Evolutionary conservation across 805 yeast species (phyloP).

Genomic region (Wickerhamia fluorescens): DNA sequence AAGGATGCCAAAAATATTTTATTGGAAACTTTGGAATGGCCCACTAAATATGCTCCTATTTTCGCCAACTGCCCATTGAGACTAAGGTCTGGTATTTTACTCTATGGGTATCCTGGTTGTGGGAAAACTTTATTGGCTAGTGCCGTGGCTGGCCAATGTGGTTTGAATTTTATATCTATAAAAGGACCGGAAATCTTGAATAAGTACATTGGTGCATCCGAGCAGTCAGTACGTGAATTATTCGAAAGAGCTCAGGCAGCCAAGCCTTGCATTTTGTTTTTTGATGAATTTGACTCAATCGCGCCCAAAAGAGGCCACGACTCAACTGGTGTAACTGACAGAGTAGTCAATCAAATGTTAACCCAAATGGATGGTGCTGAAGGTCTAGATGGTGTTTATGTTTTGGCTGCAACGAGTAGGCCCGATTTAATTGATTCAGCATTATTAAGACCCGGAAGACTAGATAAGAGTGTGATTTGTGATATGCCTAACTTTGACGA

Average conservation of each 20-base stretch:
- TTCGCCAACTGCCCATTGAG: slow-evolving; percentile 83
- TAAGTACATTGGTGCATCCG: slow-evolving; percentile 95
- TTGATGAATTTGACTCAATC: slow-evolving; percentile 94
- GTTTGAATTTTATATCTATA: slow-evolving; percentile 84
- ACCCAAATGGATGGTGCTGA: slow-evolving; percentile 99
- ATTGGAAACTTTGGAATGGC: slow-evolving; percentile 93
- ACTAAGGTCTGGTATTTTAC: slow-evolving; percentile 78
- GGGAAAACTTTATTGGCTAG: slow-evolving; percentile 92
- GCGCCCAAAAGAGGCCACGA: slow-evolving; percentile 98
- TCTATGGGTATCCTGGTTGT: slow-evolving; percentile 97
- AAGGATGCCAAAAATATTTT: slow-evolving; percentile 65
- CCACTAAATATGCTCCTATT: slow-evolving; percentile 93
- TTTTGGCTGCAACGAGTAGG: slow-evolving; percentile 90
- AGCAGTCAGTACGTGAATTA: slow-evolving; percentile 86
- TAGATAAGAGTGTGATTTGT: slow-evolving; percentile 88
- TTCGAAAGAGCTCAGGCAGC: slow-evolving; percentile 94
- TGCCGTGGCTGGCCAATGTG: slow-evolving; percentile 91
- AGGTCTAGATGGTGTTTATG: slow-evolving; percentile 94
- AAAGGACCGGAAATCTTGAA: slow-evolving; percentile 95
- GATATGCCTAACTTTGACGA: slow-evolving; percentile 73
- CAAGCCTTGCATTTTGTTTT: slow-evolving; percentile 85
- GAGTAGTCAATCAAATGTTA: slow-evolving; percentile 93
- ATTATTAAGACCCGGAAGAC: slow-evolving; percentile 87
- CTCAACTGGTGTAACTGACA: slow-evolving; percentile 94
- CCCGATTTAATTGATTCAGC: slow-evolving; percentile 97